Base-by-base conservation (phyloP, 1,284 basidiomycete genomes). In the Cryptococcus deneoformans region DNA sequence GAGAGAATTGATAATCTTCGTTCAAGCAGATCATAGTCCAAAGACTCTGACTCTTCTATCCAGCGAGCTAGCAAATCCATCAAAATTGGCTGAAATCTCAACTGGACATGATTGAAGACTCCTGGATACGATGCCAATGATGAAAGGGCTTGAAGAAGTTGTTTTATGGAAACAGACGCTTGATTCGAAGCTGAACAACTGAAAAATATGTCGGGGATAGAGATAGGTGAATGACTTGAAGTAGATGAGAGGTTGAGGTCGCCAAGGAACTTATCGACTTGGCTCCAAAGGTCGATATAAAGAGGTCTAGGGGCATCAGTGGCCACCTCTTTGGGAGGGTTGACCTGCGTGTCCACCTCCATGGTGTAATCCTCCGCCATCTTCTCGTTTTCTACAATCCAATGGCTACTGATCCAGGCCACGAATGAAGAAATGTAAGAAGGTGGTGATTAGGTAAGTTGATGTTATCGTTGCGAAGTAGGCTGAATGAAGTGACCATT, bases 61-160 rank as follows among this genome's bases (percentile, higher is more conserved):
- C 75, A 77, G 35, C 70, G 62, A 2, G 70, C 73, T 9, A 73
- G 52, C 2, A 77, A 43, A 55, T 77, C 74, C 37, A 73, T 50
- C 0, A 68, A 50, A 10, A 77, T 58, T 1, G 73, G 75, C 14
- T 60, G 59, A 57, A 73, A 76, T 39, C 70, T 65, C 4, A 59
- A 52, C 14, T 65, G 37, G 39, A 77, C 60, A 7, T 59, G 39
- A 7, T 59, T 52, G 5, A 64, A 61, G 4, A 66, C 11, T 3
- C 65, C 71, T 14, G 63, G 59, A 16, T 55, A 43, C 3, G 56
- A 45, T 1, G 65, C 56, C 1, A 72, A 54, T 5, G 45, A 36
- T 3, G 71, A 62, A 12, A 74, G 61, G 10, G 63, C 64, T 24
- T 57, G 58, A 1, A 71, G 61, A 7, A 75, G 52, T 39, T 61